Conservation (phyloP, 345 rosid genomes). For the Acer yangbiense region DNA sequence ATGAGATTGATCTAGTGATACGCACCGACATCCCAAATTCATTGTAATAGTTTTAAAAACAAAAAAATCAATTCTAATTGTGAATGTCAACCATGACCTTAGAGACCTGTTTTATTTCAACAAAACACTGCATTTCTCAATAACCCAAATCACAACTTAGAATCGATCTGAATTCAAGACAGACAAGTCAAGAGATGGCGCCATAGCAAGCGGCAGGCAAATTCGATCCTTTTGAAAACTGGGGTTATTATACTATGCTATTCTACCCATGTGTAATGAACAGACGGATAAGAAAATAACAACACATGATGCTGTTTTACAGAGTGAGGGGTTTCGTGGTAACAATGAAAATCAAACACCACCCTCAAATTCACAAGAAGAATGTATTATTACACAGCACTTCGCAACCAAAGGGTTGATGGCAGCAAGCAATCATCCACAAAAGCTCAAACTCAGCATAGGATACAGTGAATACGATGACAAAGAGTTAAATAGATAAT, state of each 20-base stretch:
- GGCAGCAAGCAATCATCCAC: not conserved
- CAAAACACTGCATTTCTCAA: no score
- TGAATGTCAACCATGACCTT: no score
- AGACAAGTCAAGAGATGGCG: no score
- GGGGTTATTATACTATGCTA: not conserved
- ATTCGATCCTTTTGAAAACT: not conserved
- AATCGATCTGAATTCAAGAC: no score
- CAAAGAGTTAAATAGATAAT: conserved; percentile 3
- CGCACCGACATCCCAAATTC: no score
- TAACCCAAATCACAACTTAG: no score
- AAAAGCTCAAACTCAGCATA: not conserved
- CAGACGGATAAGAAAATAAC: no score
- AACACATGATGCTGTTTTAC: not conserved
- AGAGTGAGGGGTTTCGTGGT: not conserved
- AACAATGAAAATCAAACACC: not conserved
- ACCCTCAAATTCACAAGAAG: not conserved
- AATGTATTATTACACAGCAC: not conserved
- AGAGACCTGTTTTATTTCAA: no score
- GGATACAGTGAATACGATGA: not conserved
- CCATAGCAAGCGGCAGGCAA: no score
- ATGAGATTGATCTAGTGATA: no score
- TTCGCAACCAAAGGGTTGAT: not conserved
- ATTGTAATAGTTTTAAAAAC: no score
- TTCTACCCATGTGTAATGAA: not conserved
- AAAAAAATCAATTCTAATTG: no score